Percentiles rank a stretch among this genome's conserved stretches.
Conservation (phyloP, 164 flowering plant species). For the Brasenia schreberi region DNA sequence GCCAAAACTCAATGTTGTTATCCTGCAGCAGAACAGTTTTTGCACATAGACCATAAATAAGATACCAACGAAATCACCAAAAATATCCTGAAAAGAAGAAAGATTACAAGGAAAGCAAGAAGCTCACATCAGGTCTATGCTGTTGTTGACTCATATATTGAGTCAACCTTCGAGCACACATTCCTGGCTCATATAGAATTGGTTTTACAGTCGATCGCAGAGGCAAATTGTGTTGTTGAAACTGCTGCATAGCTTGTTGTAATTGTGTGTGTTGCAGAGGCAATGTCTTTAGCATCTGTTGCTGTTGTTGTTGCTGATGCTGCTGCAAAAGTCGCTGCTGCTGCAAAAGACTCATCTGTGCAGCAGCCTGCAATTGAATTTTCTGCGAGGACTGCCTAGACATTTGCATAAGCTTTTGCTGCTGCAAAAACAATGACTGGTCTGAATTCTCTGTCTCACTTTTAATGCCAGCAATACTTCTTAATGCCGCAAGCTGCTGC, state of each 20-base stretch:
- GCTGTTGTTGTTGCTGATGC: slow-evolving; percentile 50
- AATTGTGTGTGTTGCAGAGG: slow-evolving; percentile 43
- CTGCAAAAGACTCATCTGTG: slow-evolving; percentile 32
- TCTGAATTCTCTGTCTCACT: slow-evolving; percentile 78
- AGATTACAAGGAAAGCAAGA: not conserved
- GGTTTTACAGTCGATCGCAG: slow-evolving; percentile 53
- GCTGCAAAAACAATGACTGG: slow-evolving; percentile 32
- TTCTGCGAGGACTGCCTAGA: slow-evolving; percentile 64
- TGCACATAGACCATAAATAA: not conserved
- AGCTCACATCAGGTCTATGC: slow-evolving; percentile 73
- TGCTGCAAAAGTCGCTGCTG: slow-evolving; percentile 43
- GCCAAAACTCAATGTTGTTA: slow-evolving; percentile 95
- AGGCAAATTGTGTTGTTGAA: slow-evolving; percentile 56
- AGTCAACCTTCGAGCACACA: slow-evolving; percentile 79
- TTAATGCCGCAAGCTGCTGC: slow-evolving; percentile 14
- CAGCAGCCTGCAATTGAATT: slow-evolving; percentile 32
- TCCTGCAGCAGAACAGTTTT: slow-evolving; percentile 33
- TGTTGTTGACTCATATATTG: slow-evolving; percentile 88
- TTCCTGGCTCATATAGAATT: slow-evolving; percentile 70
- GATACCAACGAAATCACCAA: too few species aligned
- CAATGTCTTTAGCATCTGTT: slow-evolving; percentile 39
- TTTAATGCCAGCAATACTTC: slow-evolving; percentile 52
- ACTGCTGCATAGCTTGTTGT: slow-evolving; percentile 42
- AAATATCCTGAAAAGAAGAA: not conserved
- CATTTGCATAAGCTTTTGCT: slow-evolving; percentile 38